phyloP scores from a whole-genome alignment of 2,329 filamentous ascomycete genomes.

The Dryadomyces quercus-mongolicae region DNA sequence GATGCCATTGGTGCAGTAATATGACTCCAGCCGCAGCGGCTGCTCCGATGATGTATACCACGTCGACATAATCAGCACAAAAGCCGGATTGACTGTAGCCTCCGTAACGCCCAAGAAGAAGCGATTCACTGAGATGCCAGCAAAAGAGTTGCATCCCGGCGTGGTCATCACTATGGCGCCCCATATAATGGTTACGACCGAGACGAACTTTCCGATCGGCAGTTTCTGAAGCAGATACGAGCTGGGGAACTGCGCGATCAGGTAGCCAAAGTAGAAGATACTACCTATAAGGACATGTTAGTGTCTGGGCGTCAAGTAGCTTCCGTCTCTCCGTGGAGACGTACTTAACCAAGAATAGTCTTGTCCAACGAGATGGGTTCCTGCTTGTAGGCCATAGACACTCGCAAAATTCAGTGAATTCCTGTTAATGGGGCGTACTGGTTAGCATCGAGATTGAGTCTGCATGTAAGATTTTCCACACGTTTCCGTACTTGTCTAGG shows the following conservation, averaged over 20 bases:
- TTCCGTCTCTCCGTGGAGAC: background rate
- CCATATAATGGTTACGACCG: conserved; percentile 26
- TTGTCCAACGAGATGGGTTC: conserved; percentile 16
- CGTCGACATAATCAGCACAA: conserved; percentile 43
- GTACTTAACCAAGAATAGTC: conserved; percentile 20
- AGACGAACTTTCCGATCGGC: conserved; percentile 35
- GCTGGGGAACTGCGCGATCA: conserved; percentile 31
- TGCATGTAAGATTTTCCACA: too few species aligned
- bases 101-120: conserved; percentile 44
- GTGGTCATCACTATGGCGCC: conserved; percentile 8
- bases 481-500: conserved; percentile 36
- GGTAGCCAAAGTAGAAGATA: conserved; percentile 25
- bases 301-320: conserved; percentile 7
- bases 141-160: conserved; percentile 12
- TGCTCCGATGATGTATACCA: conserved; percentile 47
- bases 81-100: conserved; percentile 39
- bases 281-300: background rate
- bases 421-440: conserved; percentile 28
- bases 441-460: too few species aligned
- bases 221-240: conserved; percentile 34
- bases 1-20: conserved; percentile 44
- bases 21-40: conserved; percentile 40
- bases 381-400: conserved; percentile 8
- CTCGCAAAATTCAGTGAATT: conserved; percentile 10
- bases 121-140: conserved; percentile 34